These are phyloP conservation scores for Penicillium flavigenum DNA, from an alignment of 495 filamentous ascomycete genomes.

Conservation along the genomic window DNA sequence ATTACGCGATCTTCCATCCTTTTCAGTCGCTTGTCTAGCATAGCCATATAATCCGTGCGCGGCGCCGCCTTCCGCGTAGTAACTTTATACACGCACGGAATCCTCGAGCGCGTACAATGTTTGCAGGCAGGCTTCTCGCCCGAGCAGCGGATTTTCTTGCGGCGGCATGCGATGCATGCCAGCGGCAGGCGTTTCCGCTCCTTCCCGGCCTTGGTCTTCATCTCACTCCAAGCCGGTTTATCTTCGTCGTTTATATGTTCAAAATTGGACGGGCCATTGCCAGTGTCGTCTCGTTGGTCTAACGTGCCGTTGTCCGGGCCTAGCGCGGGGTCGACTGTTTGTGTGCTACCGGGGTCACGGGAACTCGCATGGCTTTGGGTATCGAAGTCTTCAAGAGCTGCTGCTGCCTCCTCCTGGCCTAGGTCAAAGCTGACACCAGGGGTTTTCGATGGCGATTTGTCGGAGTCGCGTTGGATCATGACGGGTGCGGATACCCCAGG, in stretches of 20 bases:
- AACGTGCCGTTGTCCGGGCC: conserved; percentile 25
- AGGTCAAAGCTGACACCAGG: conserved; percentile 27
- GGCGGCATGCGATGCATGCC: conserved; percentile 91
- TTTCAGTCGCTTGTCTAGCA: conserved; percentile 90
- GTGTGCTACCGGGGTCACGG: conserved; percentile 40
- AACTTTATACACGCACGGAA: conserved; percentile 98
- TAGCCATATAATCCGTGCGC: conserved; percentile 97
- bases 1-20: conserved; percentile 98
- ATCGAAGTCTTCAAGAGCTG: conserved; percentile 41
- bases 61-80: conserved; percentile 94
- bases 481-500: conserved; percentile 46
- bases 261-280: conserved; percentile 54
- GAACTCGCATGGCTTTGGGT: conserved; percentile 47
- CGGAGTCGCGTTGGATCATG: conserved; percentile 46
- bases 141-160: conserved; percentile 98
- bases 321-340: conserved; percentile 27
- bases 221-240: conserved; percentile 83
- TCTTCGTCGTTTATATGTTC: conserved; percentile 42
- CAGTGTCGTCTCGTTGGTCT: conserved; percentile 26
- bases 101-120: conserved; percentile 89
- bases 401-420: conserved; percentile 33
- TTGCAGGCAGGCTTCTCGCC: conserved; percentile 97
- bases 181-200: conserved; percentile 90
- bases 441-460: conserved; percentile 39
- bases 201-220: conserved; percentile 98